These are phyloP conservation scores for Lodderomyces oxycetoniae DNA, from an alignment of 1,139 yeast genomes.

Conservation along the genomic window DNA sequence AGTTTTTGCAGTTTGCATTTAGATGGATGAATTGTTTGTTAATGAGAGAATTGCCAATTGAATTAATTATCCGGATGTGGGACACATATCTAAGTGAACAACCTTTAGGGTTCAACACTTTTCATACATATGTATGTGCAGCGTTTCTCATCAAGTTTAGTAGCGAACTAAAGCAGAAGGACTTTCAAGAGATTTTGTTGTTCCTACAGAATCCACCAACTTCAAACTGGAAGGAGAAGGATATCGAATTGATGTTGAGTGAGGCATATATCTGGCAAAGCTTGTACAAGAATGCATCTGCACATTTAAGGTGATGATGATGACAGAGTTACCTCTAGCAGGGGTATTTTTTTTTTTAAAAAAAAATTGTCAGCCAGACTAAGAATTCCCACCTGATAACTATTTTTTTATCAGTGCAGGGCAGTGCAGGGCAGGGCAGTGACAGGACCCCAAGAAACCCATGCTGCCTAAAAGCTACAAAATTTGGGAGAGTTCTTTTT, in stretches of 20 bases:
- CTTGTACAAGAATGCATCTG: constrained; percentile 80
- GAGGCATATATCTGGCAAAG: constrained; percentile 98
- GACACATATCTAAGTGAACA: constrained; percentile 92
- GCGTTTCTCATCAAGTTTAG: constrained; percentile 91
- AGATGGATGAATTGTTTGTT: constrained; percentile 98
- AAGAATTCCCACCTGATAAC: too few relatives aligned
- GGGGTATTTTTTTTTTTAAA: too few relatives aligned
- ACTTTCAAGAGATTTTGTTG: constrained; percentile 89
- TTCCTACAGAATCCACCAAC: constrained; percentile 90
- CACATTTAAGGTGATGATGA: constrained; percentile 60
- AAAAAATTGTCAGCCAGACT: too few relatives aligned
- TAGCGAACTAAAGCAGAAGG: constrained; percentile 72
- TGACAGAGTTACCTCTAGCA: too few relatives aligned
- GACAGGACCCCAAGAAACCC: too few relatives aligned
- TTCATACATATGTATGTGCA: constrained; percentile 98
- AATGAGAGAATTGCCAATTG: constrained; percentile 85
- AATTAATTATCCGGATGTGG: constrained; percentile 90
- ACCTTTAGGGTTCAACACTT: constrained; percentile 82
- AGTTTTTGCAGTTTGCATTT: constrained; percentile 90
- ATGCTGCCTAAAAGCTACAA: too few relatives aligned
- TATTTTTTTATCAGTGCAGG: too few relatives aligned
- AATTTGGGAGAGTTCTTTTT: too few relatives aligned
- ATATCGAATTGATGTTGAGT: constrained; percentile 83
- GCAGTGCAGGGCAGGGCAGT: too few relatives aligned
- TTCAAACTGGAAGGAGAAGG: constrained; percentile 77